Conservation (phyloP, 768 basidiomycete genomes). For the Kwoniella dejecticola region DNA sequence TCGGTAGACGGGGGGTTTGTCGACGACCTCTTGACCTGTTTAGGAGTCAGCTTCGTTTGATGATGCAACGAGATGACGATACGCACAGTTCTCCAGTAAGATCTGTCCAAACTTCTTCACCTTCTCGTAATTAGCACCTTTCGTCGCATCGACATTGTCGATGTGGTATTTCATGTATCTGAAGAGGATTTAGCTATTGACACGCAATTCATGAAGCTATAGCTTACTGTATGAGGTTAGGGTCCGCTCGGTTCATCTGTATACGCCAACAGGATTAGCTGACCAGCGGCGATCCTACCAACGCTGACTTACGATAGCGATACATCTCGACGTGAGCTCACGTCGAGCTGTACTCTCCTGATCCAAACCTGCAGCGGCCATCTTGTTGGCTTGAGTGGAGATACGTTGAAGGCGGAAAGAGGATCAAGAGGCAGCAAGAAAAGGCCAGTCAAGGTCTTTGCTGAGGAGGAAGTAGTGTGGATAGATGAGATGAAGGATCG, state of each 20-base stretch:
- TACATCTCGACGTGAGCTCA: slow-evolving; percentile 81
- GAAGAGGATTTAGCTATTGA: background rate
- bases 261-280: background rate
- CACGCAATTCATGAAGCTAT: background rate
- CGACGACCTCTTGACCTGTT: slow-evolving; percentile 47
- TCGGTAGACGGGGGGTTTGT: slow-evolving; percentile 48
- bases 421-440: slow-evolving; percentile 4
- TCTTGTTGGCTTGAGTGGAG: slow-evolving; percentile 17
- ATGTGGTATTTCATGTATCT: slow-evolving; percentile 97
- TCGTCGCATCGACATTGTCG: slow-evolving; percentile 71
- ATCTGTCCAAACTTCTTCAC: slow-evolving; percentile 97
- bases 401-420: background rate
- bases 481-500: background rate
- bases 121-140: slow-evolving; percentile 86
- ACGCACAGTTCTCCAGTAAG: slow-evolving; percentile 74
- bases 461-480: slow-evolving; percentile 3
- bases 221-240: slow-evolving; percentile 64
- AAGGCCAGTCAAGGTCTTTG: slow-evolving; percentile 11
- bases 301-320: slow-evolving; percentile 64
- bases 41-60: background rate
- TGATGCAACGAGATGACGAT: background rate
- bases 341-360: slow-evolving; percentile 46
- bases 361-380: slow-evolving; percentile 35
- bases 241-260: slow-evolving; percentile 89
- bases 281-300: background rate